Evolutionary conservation across 2,329 filamentous ascomycete species (phyloP), one percentile per base, ranked within the genome.

Genomic region (Stromatinia cepivora): DNA sequence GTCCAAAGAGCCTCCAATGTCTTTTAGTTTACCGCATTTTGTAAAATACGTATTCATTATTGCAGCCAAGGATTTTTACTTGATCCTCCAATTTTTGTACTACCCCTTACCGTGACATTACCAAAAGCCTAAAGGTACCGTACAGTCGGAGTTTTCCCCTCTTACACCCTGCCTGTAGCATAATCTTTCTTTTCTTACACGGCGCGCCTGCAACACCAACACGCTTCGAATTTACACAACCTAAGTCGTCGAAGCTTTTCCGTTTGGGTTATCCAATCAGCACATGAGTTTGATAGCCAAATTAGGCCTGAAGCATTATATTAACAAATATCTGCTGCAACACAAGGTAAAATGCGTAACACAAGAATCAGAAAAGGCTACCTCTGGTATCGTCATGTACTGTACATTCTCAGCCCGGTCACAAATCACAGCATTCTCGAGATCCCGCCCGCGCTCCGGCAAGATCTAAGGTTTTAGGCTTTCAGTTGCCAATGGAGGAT

Each of bases 381-480:
- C 31, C 34, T 50, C 20, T 63, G 59, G 45, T 66, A 58, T 53
- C 64, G n/a, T 65, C 46, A 53, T 65, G 48, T 54, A n/a, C 36
- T 52, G 66, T 63, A 48, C 66, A 68, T 48, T 56, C 25, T 62
- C 48, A 64, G 66, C 58, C 66, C 53, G n/a, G 39, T 54, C 64
- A 58, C 56, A 67, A 53, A 62, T 31, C 57, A 68, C 66, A 48
- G 20, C 66, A 64, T 36, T 53, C 36, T 64, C 46, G 25, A 68
- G 54, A 67, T 64, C 46, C 61, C 61, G 46, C 61, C 46, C 34
- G 46, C 46, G 39, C 66, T 36, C 36, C 36, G 50, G 54, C 36
- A 64, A 63, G 66, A 68, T 68, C 66, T 63, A 39, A 34, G 61
- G 48, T 63, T 63, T 50, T 46, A 54, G 58, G 61, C 34, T 63